These are phyloP conservation scores for Penicillium sp. DNA, from an alignment of 2,329 filamentous ascomycete genomes.

Conservation along the genomic window DNA sequence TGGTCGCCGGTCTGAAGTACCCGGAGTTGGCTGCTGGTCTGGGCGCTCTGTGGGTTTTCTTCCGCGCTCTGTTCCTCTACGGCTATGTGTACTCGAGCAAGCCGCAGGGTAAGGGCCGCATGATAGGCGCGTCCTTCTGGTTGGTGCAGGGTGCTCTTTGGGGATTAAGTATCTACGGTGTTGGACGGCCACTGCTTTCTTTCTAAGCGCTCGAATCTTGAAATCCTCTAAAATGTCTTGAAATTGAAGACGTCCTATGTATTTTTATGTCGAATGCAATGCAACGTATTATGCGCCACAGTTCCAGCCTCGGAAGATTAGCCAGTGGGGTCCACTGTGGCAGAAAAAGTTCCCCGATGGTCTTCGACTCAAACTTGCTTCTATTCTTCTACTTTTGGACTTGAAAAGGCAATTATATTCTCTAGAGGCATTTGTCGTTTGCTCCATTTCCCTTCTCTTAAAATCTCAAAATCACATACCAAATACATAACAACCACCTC, in stretches of 20 bases:
- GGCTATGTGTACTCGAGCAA: conserved; percentile 47
- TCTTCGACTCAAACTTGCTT: not conserved
- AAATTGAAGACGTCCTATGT: not conserved
- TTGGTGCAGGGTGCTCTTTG: conserved; percentile 43
- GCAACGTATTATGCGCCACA: not conserved
- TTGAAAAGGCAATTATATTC: not conserved
- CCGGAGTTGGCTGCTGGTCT: conserved; percentile 50
- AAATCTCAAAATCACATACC: not conserved
- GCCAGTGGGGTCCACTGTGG: conserved; percentile 17
- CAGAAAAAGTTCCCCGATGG: conserved; percentile 22
- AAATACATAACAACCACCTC: not conserved
- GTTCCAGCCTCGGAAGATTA: not conserved
- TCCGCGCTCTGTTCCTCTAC: conserved; percentile 50
- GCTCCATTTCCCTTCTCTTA: not conserved
- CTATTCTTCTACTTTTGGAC: not conserved
- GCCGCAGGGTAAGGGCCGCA: conserved; percentile 40
- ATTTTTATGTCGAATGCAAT: not conserved
- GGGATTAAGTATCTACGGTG: conserved; percentile 41
- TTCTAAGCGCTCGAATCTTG: conserved; percentile 11
- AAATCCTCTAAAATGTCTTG: no score
- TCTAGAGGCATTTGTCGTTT: not conserved
- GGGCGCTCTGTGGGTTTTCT: conserved; percentile 53
- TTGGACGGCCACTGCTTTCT: conserved; percentile 32
- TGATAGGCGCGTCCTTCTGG: conserved; percentile 40
- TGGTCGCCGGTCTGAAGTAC: conserved; percentile 56